Base-by-base conservation (phyloP, 1,284 basidiomycete species). In the Coniferiporia weirii region DNA sequence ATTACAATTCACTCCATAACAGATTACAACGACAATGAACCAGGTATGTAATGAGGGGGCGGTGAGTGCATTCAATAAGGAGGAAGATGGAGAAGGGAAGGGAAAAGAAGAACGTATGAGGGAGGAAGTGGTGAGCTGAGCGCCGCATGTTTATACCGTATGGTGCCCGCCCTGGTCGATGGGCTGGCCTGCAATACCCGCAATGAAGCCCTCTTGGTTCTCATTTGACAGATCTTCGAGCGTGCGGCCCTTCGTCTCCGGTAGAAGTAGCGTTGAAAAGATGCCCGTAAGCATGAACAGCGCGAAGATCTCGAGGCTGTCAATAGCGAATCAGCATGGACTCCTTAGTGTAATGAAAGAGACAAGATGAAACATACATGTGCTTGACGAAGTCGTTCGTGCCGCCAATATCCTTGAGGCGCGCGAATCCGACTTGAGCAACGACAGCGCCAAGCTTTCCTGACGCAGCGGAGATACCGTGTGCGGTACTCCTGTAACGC, bases 401-500 rank as follows among this genome's bases (percentile, higher is more conserved):
- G 46, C 80, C 81, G 32, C 80, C 80, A 53, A 81, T 80, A 68
- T 83, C 74, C 63, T 76, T 69, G 43, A 80, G 64, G 43, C 72
- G 73, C 45, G 75, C 66, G 69, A 86, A 86, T 43, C 78, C 82
- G 64, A 86, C 75, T 70, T 87, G 85, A 2, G 84, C 81, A 34
- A 89, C 69, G 67, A 89, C 79, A 22, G 86, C 87, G 32, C 87
- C 87, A 45, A 85, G 66, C 71, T 87, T 89, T 22, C 84, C 84
- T 19, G 76, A 77, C 1, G 85, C 86, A 20, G 87, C 87, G 2
- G 81, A 82, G 66, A 89, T 83, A 61, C 88, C 86, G 70, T 87
- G 80, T 5, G 79, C 84, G n/a, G 87, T 88, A 1, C 83, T 80
- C 52, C 86, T 78, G 73, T 88, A 87, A 40, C 87, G 79, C 3